phyloP scores from a whole-genome alignment of 1,139 yeast species.

The Debaryomyces coudertii region DNA sequence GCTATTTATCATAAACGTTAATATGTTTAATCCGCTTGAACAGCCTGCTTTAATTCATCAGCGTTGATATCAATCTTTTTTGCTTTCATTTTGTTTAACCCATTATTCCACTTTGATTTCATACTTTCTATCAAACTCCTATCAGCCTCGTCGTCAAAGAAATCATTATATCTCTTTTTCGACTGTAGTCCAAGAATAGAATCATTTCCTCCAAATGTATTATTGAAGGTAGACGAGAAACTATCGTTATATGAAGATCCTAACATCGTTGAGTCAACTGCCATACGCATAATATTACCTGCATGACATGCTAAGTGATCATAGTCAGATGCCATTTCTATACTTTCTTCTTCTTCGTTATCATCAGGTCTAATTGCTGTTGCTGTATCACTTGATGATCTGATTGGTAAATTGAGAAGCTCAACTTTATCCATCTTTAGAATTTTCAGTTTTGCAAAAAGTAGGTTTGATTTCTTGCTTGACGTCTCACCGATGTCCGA shows the following conservation, averaged over 20 bases:
- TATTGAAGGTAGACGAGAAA: conserved; percentile 38
- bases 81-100: conserved; percentile 25
- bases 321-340: conserved; percentile 30
- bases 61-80: conserved; percentile 39
- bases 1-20: conserved; percentile 1
- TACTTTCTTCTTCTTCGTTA: background rate
- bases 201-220: conserved; percentile 36
- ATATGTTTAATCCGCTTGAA: conserved; percentile 9
- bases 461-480: conserved; percentile 15
- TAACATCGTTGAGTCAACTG: conserved; percentile 52
- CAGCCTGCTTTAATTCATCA: conserved; percentile 38
- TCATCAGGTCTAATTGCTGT: background rate
- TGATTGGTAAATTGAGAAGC: conserved; percentile 14
- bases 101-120: conserved; percentile 23
- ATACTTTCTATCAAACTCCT: conserved; percentile 34
- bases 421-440: conserved; percentile 26
- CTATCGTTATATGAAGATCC: conserved; percentile 43
- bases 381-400: conserved; percentile 2
- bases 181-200: conserved; percentile 21
- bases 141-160: conserved; percentile 34
- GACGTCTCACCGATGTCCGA: conserved; percentile 21
- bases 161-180: conserved; percentile 21
- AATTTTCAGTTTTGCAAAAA: conserved; percentile 11
- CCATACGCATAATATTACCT: conserved; percentile 51
- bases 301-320: conserved; percentile 55